A percentile compares a stretch with the other conserved stretches of the same genome.
These are phyloP conservation scores for Xylaria telfairii DNA, from an alignment of 495 filamentous ascomycete genomes.

Conservation along the genomic window DNA sequence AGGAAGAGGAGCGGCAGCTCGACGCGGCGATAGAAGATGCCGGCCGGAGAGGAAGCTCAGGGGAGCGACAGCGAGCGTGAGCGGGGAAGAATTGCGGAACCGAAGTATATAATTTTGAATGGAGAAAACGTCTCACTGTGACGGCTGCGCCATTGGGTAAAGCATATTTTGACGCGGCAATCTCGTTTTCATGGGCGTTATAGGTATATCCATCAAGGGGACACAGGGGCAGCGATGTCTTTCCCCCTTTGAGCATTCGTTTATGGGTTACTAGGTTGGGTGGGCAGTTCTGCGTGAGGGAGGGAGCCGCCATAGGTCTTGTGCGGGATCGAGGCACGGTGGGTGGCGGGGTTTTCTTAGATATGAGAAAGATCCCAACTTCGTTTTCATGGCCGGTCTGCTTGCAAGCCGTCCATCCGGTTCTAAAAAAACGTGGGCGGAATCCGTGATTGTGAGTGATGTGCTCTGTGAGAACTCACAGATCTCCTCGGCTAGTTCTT, in stretches of 20 bases:
- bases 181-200: background rate
- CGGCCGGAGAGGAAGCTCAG: slow-evolving; percentile 30
- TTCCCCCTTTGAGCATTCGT: slow-evolving; percentile 14
- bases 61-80: background rate
- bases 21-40: slow-evolving; percentile 55
- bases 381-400: background rate
- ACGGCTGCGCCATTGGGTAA: background rate
- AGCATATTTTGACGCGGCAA: background rate
- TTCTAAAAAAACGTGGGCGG: background rate
- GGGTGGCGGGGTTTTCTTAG: background rate
- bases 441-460: background rate
- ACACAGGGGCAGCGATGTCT: background rate
- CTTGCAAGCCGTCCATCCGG: background rate
- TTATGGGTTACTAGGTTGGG: slow-evolving; percentile 3
- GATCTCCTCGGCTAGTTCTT: background rate
- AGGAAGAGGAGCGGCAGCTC: slow-evolving; percentile 56
- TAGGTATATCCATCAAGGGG: slow-evolving; percentile 21
- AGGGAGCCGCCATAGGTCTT: background rate
- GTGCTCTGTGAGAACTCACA: background rate
- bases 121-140: background rate
- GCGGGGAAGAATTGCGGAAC: background rate
- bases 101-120: background rate
- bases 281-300: background rate
- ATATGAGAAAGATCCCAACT: background rate
- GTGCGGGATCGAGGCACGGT: background rate